Conservation (phyloP, 2,329 filamentous ascomycete genomes). For the Alternaria triticimaculans region DNA sequence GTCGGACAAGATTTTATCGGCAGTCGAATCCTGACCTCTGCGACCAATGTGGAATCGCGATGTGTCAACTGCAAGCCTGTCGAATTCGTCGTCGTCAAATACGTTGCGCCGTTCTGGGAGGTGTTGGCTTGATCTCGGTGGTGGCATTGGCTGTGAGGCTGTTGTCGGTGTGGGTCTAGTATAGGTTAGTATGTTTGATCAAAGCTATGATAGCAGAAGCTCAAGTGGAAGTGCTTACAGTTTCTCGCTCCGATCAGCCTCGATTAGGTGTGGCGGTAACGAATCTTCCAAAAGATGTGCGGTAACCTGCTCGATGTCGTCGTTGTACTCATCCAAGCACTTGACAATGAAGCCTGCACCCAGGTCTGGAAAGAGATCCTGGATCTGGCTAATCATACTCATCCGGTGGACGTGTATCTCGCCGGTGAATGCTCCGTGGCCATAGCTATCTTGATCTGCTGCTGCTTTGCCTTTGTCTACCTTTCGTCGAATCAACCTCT, state of each 20-base stretch:
- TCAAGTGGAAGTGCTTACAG: constrained; percentile 52
- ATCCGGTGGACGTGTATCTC: constrained; percentile 78
- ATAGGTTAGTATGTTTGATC: constrained; percentile 15
- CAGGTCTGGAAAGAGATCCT: constrained; percentile 89
- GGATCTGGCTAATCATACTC: constrained; percentile 86
- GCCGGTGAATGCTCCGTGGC: constrained; percentile 44
- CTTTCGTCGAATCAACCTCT: constrained; percentile 62
- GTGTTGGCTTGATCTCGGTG: constrained; percentile 65
- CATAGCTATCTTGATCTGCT: constrained; percentile 43
- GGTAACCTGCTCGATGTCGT: constrained; percentile 80
- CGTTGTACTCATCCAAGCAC: constrained; percentile 78
- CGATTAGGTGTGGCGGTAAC: constrained; percentile 71
- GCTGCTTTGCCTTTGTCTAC: constrained; percentile 71
- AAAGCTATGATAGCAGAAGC: not conserved
- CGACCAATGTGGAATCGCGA: constrained; percentile 82
- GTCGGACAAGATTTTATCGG: constrained; percentile 75
- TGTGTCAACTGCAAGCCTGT: constrained; percentile 69
- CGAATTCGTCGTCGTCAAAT: constrained; percentile 78
- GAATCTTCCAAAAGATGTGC: constrained; percentile 81
- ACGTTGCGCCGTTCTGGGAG: constrained; percentile 70
- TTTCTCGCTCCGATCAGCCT: constrained; percentile 68
- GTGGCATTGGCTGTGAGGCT: constrained; percentile 51
- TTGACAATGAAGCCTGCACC: constrained; percentile 82
- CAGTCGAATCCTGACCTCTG: constrained; percentile 65
- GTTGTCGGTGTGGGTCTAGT: constrained; percentile 23